Evolutionary conservation across 495 filamentous ascomycete genomes (phyloP).

Genomic region (Penicillium waksmanii): DNA sequence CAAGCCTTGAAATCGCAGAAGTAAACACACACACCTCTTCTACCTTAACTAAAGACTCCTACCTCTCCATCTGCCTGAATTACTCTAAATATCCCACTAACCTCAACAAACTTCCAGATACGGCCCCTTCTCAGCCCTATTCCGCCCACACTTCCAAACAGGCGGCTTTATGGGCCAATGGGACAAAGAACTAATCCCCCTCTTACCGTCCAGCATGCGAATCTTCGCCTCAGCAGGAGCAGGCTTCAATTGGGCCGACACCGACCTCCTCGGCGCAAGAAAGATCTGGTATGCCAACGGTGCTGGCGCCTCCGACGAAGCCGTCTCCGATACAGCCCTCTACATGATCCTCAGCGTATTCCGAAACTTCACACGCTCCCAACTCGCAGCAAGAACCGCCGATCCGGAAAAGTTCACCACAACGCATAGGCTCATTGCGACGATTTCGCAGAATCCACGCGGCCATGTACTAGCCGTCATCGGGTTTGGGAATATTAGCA

Average conservation of each 20-base stretch:
- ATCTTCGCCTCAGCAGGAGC: conserved; percentile 72
- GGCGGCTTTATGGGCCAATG: conserved; percentile 69
- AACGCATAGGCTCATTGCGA: conserved; percentile 55
- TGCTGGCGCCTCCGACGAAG: conserved; percentile 64
- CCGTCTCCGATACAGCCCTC: conserved; percentile 65
- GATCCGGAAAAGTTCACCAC: conserved; percentile 41
- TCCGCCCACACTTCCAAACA: conserved; percentile 72
- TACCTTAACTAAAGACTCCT: no score
- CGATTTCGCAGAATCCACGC: conserved; percentile 51
- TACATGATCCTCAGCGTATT: conserved; percentile 65
- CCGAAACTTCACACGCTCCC: conserved; percentile 61
- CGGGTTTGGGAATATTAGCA: conserved; percentile 67
- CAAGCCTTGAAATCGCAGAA: conserved; percentile 56
- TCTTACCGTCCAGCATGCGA: conserved; percentile 64
- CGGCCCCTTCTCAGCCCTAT: conserved; percentile 69
- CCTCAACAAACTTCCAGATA: conserved; percentile 38
- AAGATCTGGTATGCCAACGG: conserved; percentile 68
- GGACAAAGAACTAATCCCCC: conserved; percentile 66
- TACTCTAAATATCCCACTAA: background rate
- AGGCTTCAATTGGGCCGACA: conserved; percentile 74
- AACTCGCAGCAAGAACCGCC: conserved; percentile 39
- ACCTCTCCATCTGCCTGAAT: background rate
- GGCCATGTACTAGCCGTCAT: conserved; percentile 53
- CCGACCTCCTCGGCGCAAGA: conserved; percentile 53
- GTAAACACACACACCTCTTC: background rate